Base-by-base conservation (phyloP, 2,329 filamentous ascomycete species). In the Clarireedia sp. region DNA sequence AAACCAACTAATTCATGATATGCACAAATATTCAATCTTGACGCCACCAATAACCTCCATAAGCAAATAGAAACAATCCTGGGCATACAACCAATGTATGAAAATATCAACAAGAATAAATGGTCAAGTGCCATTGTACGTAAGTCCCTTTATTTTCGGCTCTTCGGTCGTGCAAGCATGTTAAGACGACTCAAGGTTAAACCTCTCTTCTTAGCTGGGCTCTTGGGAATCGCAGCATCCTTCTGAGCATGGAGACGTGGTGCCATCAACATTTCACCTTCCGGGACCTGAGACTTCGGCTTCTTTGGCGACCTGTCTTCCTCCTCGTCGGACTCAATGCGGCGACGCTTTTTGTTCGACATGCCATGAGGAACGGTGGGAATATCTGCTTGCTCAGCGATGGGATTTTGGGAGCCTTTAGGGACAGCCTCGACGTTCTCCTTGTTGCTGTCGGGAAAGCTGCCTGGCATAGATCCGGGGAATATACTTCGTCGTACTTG, bases 281-380 rank as follows among this genome's bases (percentile, higher is more conserved):
- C 66, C 23, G 62, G 59, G 37, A 51, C 66, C 33, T 56, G 41
- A 7, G 53, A 33, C 70, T 77, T 81, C 40, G 75, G 75, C 71
- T 83, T 85, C 75, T 86, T 86, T 24, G 75, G 71, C 1, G 76
- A 77, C 14, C 79, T 76, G 50, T 78, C 76, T 0, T 75, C 74
- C 36, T 80, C 77, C 52, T 83, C 80, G 54, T 82, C 80, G 48
- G 75, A 76, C 51, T 71, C 77, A 16, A 77, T 76, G n/a, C 82
- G 76, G 62, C 78, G 76, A 24, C 83, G 79, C 71, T 85, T 86
- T 74, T 86, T 86, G 71, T 81, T 85, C 7, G 74, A 69, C 70
- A 86, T 79, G 17, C 83, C 83, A 62, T 86, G 83, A 3, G 80
- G 75, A 38, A 82, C 75, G 40, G 75, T 75, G 7, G 51, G 44